Evolutionary conservation across 352 stramenopile genomes (phyloP), one percentile per base, ranked within the genome.

Genomic region (Phytopythium chamaehyphon): DNA sequence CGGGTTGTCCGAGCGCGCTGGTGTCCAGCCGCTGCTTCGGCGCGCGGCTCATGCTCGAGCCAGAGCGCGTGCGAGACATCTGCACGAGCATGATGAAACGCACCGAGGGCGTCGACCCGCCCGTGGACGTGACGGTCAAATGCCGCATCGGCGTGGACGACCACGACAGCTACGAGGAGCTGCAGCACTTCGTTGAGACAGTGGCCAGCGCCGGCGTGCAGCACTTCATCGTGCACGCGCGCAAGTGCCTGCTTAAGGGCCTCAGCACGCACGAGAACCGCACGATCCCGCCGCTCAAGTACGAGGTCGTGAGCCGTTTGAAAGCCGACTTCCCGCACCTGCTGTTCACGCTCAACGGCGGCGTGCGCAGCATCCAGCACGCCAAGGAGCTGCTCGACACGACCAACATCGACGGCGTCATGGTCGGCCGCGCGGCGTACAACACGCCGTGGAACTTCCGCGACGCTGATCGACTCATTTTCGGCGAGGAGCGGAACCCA

Each of bases 221-320:
- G 0, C 94, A 99, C 62, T 99, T 99, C 66, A 93, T 98, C 43
- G 76, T 99, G 14, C 97, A 99, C 62, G 97, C 97, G 19, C 90
- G 97, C 45, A 99, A 99, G 64, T 98, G 96, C 33, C 76, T 99
- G 9, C 73, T 99, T 21, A 97, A 98, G 19, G 96, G 91, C 15
- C 85, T 95, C 45, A 98, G 86, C 61, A 95, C 97, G 12, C 88
- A 97, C 54, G 92, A 99, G 48, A 99, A 99, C 78, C 86, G 97
- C 38, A 98, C 95, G 40, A 90, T 99, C 6, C 97, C 97, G 12
- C 93, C 94, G 31, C 79, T 99, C 23, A 93, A 90, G 52, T 99
- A 99, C 55, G 76, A 98, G 37, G 74, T 93, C 39, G 95, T 99
- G 2, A 90, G 93, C 53, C 71, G 88, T 12, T 75, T 99, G 12